Base-by-base conservation (phyloP, 371 early-diverging fungal genomes). In the Actinomortierella wolfii region DNA sequence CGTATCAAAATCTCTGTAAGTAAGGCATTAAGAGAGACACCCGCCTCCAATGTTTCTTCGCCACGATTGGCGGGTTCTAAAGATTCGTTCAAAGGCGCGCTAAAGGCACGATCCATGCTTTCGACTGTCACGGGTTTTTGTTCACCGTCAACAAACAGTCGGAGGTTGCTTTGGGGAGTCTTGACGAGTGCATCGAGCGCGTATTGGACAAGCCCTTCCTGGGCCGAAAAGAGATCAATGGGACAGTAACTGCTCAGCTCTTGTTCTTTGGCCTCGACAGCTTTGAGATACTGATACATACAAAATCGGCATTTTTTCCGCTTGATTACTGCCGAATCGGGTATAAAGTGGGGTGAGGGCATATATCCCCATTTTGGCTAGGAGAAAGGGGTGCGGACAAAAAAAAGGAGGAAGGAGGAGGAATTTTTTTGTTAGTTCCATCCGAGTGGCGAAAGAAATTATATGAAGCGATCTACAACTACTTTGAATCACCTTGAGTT, bases 311-410 rank as follows among this genome's bases (percentile, higher is more conserved):
- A 73, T 44, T 63, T 67, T 18, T 67, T 67, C 13, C 43, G 45
- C 54, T 73, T 73, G 54, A 73, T 67, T 6, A 20, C 46, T 15
- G 56, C 49, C 0, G 52, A 57, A 17, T 59, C 48, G 24, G 52
- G 57, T 13, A 73, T 56, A 45, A 73, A 73, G 5, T 45, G 51
- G 2, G 71, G 61, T 21, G 51, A 23, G 13, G 67, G 39, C 17
- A 73, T 53, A 26, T 67, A 73, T 13, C 74, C 67, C 74, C 74
- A 73, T 18, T 73, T 73, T 41, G 74, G 74, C 74, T 73, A 54
- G 2, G 17, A 18, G 21, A 8, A 23, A 41, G 2, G 2, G 34
- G 34, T 34, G 34, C 34, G 34, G 34, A 34, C 34, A 28, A 40
- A 57, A 8, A 7, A 15, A 56, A 15, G 3, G 24, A 47, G 25